These are phyloP conservation scores for Paspalum notatum DNA, from an alignment of 176 grass and related monocot genomes.

Conservation along the genomic window DNA sequence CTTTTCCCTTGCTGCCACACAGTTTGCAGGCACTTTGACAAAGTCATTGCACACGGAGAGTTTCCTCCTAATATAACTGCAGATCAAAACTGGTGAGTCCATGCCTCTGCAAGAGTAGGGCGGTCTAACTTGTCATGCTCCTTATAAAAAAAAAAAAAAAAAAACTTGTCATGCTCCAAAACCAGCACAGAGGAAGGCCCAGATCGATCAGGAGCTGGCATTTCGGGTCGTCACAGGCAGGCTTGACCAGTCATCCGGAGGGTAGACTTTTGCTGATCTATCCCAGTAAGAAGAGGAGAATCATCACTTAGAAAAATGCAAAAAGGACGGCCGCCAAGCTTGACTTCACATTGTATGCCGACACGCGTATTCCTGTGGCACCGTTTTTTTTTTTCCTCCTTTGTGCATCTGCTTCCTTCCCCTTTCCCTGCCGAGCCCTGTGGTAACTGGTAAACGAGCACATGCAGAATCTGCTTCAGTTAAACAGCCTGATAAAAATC, in stretches of 20 bases:
- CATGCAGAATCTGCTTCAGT: too few relatives aligned
- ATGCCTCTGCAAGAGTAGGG: not conserved
- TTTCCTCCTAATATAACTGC: not conserved
- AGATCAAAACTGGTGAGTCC: not conserved
- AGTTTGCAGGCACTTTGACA: not conserved
- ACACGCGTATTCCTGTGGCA: not conserved
- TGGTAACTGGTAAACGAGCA: too few relatives aligned
- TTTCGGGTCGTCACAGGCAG: constrained; percentile 7
- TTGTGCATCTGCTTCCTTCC: too few relatives aligned
- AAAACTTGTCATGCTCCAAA: constrained; percentile 22
- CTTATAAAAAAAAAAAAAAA: too few relatives aligned
- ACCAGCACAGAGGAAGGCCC: not conserved
- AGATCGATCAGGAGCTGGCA: not conserved
- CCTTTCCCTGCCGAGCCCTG: too few relatives aligned
- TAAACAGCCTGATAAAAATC: too few relatives aligned
- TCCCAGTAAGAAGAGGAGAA: constrained; percentile 30
- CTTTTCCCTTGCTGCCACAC: not conserved
- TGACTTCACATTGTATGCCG: constrained; percentile 39
- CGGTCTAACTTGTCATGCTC: not conserved
- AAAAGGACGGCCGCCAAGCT: constrained; percentile 41
- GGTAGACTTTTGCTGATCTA: constrained; percentile 30
- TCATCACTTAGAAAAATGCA: constrained; percentile 25
- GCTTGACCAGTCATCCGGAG: constrained; percentile 12
- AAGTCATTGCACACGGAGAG: not conserved
- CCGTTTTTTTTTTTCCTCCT: too few relatives aligned